Percentiles rank a stretch among this genome's conserved stretches.
These are phyloP conservation scores for Fraxinus sp. DNA, from an alignment of 305 asterid species.

Conservation along the genomic window DNA sequence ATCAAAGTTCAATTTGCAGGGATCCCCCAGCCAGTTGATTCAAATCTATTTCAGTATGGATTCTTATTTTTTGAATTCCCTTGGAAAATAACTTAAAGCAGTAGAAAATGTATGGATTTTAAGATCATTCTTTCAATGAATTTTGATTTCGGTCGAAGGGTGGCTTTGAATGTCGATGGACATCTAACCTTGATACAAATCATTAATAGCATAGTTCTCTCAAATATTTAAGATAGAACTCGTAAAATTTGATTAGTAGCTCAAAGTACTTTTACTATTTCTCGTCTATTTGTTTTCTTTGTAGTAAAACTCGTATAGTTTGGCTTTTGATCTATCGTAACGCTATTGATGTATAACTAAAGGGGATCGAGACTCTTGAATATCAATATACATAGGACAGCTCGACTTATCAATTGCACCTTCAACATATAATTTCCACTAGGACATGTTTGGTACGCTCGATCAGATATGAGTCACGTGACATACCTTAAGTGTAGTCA, in stretches of 20 bases:
- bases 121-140: no score
- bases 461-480: background rate
- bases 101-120: no score
- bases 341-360: background rate
- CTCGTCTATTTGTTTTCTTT: background rate
- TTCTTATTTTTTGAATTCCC: no score
- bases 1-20: no score
- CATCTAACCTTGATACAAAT: no score
- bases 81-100: no score
- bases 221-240: background rate
- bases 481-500: no score
- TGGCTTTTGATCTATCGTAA: background rate
- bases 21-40: no score
- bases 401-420: background rate
- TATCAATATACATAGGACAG: background rate
- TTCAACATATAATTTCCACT: background rate
- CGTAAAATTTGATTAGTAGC: background rate
- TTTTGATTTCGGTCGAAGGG: no score
- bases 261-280: background rate
- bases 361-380: background rate
- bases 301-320: background rate
- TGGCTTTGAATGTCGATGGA: no score
- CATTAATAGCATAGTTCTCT: background rate
- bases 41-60: no score
- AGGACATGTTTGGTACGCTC: background rate